A percentile compares a stretch with the other conserved stretches of the same genome.
Evolutionary conservation across 1,284 basidiomycete genomes (phyloP).

Genomic region (Fistulinella staudtii): DNA sequence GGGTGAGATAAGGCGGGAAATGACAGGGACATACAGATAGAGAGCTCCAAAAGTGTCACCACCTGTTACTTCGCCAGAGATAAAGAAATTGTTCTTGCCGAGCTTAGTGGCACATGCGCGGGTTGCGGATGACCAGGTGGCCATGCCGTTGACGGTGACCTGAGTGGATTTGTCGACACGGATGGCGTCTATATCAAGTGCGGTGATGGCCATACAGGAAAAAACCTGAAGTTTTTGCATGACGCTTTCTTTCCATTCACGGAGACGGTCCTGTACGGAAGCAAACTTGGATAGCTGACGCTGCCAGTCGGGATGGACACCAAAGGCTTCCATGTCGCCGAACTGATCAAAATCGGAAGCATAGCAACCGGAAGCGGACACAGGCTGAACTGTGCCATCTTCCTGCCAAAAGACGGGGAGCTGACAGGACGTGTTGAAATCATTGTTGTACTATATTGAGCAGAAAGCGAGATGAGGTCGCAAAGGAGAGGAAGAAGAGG

Average conservation of each 20-base stretch:
- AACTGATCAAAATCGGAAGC: conserved; percentile 88
- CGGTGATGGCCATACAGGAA: conserved; percentile 79
- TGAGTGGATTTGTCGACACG: conserved; percentile 94
- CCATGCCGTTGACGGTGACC: conserved; percentile 77
- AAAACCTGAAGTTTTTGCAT: conserved; percentile 75
- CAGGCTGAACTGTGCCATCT: conserved; percentile 59
- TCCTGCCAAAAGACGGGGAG: conserved; percentile 80
- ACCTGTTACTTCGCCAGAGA: conserved; percentile 91
- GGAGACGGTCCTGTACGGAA: conserved; percentile 89
- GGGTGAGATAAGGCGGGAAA: neutral
- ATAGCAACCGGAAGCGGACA: conserved; percentile 62
- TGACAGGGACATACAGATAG: conserved; percentile 59
- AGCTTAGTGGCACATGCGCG: conserved; percentile 67
- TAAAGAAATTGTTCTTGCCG: conserved; percentile 84
- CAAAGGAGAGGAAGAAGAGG: neutral
- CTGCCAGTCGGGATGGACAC: conserved; percentile 91
- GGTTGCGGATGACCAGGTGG: conserved; percentile 70
- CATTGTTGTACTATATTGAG: conserved; percentile 57
- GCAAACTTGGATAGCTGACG: conserved; percentile 93
- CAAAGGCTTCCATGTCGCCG: conserved; percentile 93
- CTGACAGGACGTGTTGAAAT: conserved; percentile 67
- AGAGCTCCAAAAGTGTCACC: conserved; percentile 86
- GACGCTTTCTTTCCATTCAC: conserved; percentile 80
- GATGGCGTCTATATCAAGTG: conserved; percentile 87
- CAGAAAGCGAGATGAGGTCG: conserved; percentile 1